Base-by-base conservation (phyloP, 495 filamentous ascomycete species). In the Aspergillus cavernicola region DNA sequence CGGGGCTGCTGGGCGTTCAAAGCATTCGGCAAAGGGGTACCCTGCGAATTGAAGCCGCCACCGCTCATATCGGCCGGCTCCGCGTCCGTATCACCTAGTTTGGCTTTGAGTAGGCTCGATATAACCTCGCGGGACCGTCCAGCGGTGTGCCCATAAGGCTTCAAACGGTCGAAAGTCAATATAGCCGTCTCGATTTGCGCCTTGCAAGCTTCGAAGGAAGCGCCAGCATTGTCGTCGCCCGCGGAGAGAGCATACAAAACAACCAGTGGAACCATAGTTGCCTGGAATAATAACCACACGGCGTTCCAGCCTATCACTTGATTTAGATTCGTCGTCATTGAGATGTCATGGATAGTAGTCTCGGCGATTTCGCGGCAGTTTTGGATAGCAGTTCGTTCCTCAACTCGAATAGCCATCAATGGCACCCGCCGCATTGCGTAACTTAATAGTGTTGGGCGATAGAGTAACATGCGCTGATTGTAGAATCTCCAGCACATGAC, bases 401-500 rank as follows among this genome's bases (percentile, higher is more conserved):
- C 85, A 24, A 77, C 74, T 20, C 52, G 61, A 12, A 77, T 53
- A 1, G 73, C 73, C 50, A 79, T 73, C 16, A 76, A 79, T 12
- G 75, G 70, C 2, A 74, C 70, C 20, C 81, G 76, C 23, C 79
- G 82, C 53, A 85, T 80, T 6, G 85, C 84, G 2, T 84, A 74
- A 53, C 76, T 83, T 0, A 89, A 78, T 8, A 89, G 76, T 0
- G 80, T 80, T 0, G 86, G 86, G 0, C 86, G 77, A 62, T 87
- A 81, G 13, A 88, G 80, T 2, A 88, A 76, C 73, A 88, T 87
- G 55, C 85, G 81, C 33, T 87, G 77, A 62, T 85, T 88, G 65
- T 83, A 80, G 61, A 82, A 87, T 20, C 85, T 76, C 85, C 85
- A 88, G 57, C 85, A 86, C 82, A 88, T 88, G 58, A 87, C 78